Evolutionary conservation across 495 filamentous ascomycete species (phyloP).

Genomic region (Usnea hakonensis): DNA sequence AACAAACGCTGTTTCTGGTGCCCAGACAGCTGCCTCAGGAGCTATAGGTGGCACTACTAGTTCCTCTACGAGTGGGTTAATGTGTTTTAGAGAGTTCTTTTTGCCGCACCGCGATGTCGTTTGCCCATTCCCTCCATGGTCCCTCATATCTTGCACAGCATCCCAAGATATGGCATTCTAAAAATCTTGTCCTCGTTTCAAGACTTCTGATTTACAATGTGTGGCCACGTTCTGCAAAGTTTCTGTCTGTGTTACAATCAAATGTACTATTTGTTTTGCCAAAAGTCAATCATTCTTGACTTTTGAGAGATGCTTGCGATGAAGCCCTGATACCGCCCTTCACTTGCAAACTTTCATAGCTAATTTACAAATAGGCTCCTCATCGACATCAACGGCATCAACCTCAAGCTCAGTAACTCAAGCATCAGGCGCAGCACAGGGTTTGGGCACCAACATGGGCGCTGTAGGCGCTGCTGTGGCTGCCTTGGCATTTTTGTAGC

Average conservation of each 20-base stretch:
- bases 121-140: neutral
- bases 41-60: slow-evolving; percentile 14
- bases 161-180: neutral
- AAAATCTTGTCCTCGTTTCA: neutral
- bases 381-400: slow-evolving; percentile 9
- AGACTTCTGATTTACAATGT: neutral
- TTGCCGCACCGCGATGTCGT: neutral
- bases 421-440: slow-evolving; percentile 10
- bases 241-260: neutral
- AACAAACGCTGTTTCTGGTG: slow-evolving; percentile 21
- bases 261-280: neutral
- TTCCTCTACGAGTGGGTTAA: slow-evolving; percentile 17
- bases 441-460: slow-evolving; percentile 16
- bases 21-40: slow-evolving; percentile 13
- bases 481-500: slow-evolving; percentile 18
- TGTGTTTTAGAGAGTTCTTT: neutral
- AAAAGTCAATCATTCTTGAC: neutral
- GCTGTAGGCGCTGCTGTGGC: slow-evolving; percentile 21
- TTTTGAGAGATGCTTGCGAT: neutral
- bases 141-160: neutral
- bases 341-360: neutral
- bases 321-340: neutral
- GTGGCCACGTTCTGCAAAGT: neutral
- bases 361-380: slow-evolving; percentile 8
- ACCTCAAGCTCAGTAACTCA: slow-evolving; percentile 8